Conservation (phyloP, 331 rosid species). For the Pyracantha coccinea region DNA sequence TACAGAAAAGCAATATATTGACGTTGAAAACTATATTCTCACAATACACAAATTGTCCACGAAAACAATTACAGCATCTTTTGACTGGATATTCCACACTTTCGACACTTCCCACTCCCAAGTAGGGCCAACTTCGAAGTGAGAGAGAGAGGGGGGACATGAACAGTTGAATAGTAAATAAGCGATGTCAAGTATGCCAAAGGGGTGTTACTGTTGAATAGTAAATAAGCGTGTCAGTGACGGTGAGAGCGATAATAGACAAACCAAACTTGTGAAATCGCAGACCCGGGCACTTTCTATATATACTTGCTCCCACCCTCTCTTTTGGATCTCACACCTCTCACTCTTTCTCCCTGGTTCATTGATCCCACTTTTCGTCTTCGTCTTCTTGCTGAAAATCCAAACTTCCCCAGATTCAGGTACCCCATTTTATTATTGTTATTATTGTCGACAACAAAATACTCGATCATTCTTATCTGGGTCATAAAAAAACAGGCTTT, state of each 20-base stretch:
- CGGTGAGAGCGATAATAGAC: background rate
- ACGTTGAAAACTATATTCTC: background rate
- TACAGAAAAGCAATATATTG: background rate
- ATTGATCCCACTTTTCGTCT: constrained; percentile 2
- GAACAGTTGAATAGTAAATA: background rate
- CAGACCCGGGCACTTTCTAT: constrained; percentile 7
- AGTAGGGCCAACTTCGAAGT: background rate
- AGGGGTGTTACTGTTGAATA: background rate
- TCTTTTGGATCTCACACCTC: constrained; percentile 17
- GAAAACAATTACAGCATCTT: background rate
- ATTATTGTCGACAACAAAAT: background rate
- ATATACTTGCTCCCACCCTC: constrained; percentile 20
- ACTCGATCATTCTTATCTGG: constrained; percentile 3
- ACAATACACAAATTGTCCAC: background rate
- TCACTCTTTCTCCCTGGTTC: background rate
- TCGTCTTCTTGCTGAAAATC: constrained; percentile 10
- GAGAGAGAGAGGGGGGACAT: background rate
- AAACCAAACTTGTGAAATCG: background rate
- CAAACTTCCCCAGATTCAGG: constrained; percentile 29
- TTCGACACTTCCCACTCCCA: background rate
- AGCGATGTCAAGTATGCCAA: background rate
- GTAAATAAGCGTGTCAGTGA: background rate
- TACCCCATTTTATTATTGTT: constrained; percentile 11
- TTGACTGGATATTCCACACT: background rate
- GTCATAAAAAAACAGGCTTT: constrained; percentile 8